Base-by-base conservation (phyloP, 2,329 filamentous ascomycete species). In the Colletotrichum gigasporum region DNA sequence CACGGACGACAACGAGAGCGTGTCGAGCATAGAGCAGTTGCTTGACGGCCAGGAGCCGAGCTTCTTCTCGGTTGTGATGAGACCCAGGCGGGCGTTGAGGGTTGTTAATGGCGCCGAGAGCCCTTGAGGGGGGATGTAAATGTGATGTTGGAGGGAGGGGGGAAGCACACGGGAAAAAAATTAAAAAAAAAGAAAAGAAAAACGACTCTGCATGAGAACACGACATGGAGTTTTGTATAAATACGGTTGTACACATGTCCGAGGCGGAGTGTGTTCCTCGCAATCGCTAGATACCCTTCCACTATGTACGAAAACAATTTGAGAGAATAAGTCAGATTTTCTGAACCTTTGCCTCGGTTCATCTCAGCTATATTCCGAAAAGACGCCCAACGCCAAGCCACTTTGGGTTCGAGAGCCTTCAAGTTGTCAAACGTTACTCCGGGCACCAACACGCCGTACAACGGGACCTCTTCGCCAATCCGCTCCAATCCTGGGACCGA, bases 51-150 rank as follows among this genome's bases (percentile, higher is more conserved):
- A 87, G 65, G 89, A 92, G 73, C 91, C 91, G 64, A 90, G 85
- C 62, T 93, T 92, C 76, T 88, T 91, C 74, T 90, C 84, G 51
- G 88, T 91, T 26, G 77, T 92, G 70, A 75, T 92, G 75, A 90
- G 89, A 65, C 90, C 90, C 20, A 81, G 89, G 71, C 80, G 90
- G 71, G 91, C 89, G 70, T 77, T 92, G 78, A 81, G 89, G 71
- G 89, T 92, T 34, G 88, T 92, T 20, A 92, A 92, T 50, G 78
- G 75, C 12, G 74, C 73, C 51, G 79, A 81, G 18, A 48, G 26
- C 73, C 74, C 54, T 78, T 79, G 22, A 48, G n/a, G 34, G 37
- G 22, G 3, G 18, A 12, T 9, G 51, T 18, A 26, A n/a, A 26
- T 22, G 42, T 22, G 16, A 3, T 12, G 35, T 9, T 8, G 12